Conservation (phyloP, 176 grass and related monocot genomes). For the Lolium rigidum region DNA sequence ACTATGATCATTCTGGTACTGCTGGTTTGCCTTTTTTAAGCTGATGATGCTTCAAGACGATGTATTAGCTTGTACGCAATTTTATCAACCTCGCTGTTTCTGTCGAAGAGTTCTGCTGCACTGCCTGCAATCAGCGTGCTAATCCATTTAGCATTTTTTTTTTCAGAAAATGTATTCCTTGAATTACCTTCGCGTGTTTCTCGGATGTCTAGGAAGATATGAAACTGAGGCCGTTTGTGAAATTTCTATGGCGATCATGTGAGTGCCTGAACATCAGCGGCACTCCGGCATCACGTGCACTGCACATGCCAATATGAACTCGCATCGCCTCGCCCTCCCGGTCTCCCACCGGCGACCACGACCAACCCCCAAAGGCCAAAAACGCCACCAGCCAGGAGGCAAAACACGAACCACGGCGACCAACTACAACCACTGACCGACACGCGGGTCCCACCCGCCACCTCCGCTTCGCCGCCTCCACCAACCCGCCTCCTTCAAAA, state of each 20-base stretch:
- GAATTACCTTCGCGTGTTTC: too few species aligned
- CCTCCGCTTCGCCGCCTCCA: slow-evolving; percentile 21
- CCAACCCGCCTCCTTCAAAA: slow-evolving; percentile 46
- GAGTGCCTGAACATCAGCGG: neutral
- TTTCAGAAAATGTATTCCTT: neutral
- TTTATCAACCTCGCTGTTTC: slow-evolving; percentile 1
- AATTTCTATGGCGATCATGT: too few species aligned
- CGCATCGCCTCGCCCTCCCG: neutral
- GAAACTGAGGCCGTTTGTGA: neutral
- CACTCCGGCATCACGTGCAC: neutral
- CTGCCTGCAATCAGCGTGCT: neutral
- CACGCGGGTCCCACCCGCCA: neutral
- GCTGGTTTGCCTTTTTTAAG: slow-evolving; percentile 33
- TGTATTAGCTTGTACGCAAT: neutral
- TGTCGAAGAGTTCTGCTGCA: neutral
- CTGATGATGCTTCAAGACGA: slow-evolving; percentile 28
- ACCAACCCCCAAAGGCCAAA: slow-evolving; percentile 5
- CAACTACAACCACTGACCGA: neutral
- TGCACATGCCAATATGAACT: neutral
- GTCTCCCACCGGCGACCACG: neutral
- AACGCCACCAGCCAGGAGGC: neutral
- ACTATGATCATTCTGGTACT: neutral
- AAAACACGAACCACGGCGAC: neutral
- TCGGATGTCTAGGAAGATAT: too few species aligned
- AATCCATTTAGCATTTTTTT: neutral